Conservation (phyloP, 441 rosid genomes). For the Euphorbia corollata region DNA sequence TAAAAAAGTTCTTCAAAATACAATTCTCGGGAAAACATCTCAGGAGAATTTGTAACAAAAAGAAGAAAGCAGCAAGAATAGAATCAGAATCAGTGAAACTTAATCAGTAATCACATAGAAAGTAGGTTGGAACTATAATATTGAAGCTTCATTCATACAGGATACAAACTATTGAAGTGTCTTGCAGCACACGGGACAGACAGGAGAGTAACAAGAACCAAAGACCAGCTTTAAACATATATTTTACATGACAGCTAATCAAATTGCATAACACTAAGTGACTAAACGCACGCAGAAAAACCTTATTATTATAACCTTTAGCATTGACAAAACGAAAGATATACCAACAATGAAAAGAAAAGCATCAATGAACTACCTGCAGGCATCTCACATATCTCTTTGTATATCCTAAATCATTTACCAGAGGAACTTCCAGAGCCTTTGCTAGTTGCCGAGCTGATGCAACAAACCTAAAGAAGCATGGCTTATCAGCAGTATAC, state of each 20-base stretch:
- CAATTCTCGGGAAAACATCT: neutral
- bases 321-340: neutral
- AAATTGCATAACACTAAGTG: neutral
- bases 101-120: neutral
- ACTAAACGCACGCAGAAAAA: conserved; percentile 6
- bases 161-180: neutral
- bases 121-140: neutral
- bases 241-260: neutral
- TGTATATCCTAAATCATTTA: conserved; percentile 96
- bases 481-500: conserved; percentile 21
- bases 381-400: conserved; percentile 96
- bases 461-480: conserved; percentile 68
- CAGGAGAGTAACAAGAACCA: conserved; percentile 1
- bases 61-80: neutral
- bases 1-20: neutral
- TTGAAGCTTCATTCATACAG: neutral
- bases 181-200: neutral
- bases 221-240: neutral
- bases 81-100: neutral
- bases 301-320: neutral
- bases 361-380: conserved; percentile 49
- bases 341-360: neutral
- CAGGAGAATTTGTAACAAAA: too few species aligned
- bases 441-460: conserved; percentile 97
- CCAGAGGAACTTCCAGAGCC: conserved; percentile 91